Percentiles rank a stretch among this genome's conserved stretches.
These are phyloP conservation scores for Fraxinus velutina DNA, from an alignment of 305 asterid genomes.

Conservation along the genomic window DNA sequence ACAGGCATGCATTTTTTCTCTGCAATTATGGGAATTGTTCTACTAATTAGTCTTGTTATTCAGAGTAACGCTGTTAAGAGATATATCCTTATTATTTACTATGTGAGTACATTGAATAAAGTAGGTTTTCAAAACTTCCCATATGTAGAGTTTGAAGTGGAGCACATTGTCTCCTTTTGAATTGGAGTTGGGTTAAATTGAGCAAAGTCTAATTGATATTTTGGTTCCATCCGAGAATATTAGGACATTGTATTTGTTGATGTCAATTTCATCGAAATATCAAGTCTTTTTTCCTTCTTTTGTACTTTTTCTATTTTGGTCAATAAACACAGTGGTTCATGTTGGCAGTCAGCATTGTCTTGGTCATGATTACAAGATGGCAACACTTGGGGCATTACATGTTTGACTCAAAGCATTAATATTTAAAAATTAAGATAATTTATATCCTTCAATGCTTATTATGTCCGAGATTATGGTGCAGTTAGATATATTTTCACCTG, in stretches of 20 bases:
- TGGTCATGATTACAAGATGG: neutral
- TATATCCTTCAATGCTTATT: neutral
- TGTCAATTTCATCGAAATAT: neutral
- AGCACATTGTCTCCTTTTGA: neutral
- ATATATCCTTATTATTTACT: neutral
- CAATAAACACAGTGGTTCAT: neutral
- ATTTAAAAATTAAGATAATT: neutral
- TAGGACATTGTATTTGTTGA: neutral
- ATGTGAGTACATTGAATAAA: neutral
- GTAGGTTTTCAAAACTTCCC: neutral
- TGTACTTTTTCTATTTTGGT: neutral
- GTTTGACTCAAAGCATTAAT: neutral
- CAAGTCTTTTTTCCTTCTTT: neutral
- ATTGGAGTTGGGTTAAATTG: neutral
- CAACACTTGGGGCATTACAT: neutral
- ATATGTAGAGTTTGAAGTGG: neutral
- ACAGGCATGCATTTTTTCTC: slow-evolving; percentile 53
- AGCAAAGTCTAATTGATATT: neutral
- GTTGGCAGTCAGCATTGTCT: neutral
- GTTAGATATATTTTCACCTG: neutral
- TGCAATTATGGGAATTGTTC: slow-evolving; percentile 17
- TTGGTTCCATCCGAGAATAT: neutral
- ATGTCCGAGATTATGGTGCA: neutral
- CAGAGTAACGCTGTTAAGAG: neutral
- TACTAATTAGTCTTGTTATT: slow-evolving; percentile 17